phyloP scores from a whole-genome alignment of 352 stramenopile genomes.

The Phytopythium delawarense region DNA sequence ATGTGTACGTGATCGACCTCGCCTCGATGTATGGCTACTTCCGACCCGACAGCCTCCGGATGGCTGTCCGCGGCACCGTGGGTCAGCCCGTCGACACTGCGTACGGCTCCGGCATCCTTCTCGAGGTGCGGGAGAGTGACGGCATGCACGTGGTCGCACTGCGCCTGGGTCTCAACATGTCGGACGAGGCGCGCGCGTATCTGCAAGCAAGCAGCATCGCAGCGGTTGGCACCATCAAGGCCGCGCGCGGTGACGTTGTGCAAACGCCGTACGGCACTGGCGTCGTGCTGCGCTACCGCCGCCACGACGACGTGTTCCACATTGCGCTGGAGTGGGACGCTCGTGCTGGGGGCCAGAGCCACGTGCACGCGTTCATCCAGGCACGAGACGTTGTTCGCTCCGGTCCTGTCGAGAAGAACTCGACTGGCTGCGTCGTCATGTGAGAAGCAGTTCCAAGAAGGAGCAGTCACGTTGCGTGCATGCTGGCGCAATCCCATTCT shows the following conservation, averaged over 20 bases:
- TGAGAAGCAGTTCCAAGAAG: neutral
- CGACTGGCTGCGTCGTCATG: slow-evolving; percentile 68
- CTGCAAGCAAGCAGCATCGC: slow-evolving; percentile 54
- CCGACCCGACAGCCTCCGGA: slow-evolving; percentile 19
- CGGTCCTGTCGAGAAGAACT: slow-evolving; percentile 49
- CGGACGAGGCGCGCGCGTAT: slow-evolving; percentile 49
- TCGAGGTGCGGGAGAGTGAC: slow-evolving; percentile 52
- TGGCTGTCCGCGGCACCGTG: slow-evolving; percentile 47
- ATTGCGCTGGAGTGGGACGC: slow-evolving; percentile 66
- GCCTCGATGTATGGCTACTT: slow-evolving; percentile 49
- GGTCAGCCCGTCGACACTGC: slow-evolving; percentile 62
- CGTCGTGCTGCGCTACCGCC: slow-evolving; percentile 64
- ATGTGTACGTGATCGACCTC: slow-evolving; percentile 59
- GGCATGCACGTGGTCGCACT: slow-evolving; percentile 69
- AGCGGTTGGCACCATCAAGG: slow-evolving; percentile 40
- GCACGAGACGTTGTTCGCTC: slow-evolving; percentile 49
- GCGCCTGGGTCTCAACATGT: slow-evolving; percentile 43
- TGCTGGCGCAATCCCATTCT: too few relatives aligned
- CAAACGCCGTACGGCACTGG: slow-evolving; percentile 74
- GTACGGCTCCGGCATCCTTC: slow-evolving; percentile 62
- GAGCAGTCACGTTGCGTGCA: too few relatives aligned
- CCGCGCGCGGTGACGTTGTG: slow-evolving; percentile 72
- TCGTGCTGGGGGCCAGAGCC: slow-evolving; percentile 30
- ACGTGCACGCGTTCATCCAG: slow-evolving; percentile 63
- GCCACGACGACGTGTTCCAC: slow-evolving; percentile 56